Base-by-base conservation (phyloP, 768 basidiomycete genomes). In the Termitomyces sp. region DNA sequence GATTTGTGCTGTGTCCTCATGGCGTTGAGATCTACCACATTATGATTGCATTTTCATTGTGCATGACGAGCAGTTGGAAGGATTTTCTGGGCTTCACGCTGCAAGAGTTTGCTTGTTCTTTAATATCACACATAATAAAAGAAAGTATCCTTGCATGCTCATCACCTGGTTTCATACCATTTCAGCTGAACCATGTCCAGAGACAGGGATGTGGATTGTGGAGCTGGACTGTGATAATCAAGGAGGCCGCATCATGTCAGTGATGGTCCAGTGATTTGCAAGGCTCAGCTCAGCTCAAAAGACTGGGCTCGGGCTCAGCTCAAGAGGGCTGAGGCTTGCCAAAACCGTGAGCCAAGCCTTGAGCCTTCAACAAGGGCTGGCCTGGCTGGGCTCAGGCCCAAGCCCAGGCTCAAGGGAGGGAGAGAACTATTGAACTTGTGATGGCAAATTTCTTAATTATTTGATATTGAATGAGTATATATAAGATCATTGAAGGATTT, bases 141-240 rank as follows among this genome's bases (percentile, higher is more conserved):
- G 28, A 18, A 50, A 22, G 1, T 72, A 70, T 52, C 67, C 68
- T 7, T 74, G 69, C 51, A 68, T 68, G 1, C 59, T 75, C 0
- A 66, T 74, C 2, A 55, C 63, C 4, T 74, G 70, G 73, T 72
- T 67, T 28, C 36, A 40, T 1, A n/a, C 36, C 6, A 32, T 59
- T 12, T 57, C 56, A 1, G 60, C 65, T 15, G 28, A 40, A 5
- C 69, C 72, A 13, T 64, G 68, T 54, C 8, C 38, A 3, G 61
- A 63, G 5, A 73, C 69, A 12, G 67, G 68, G 4, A 63, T 71
- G 64, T 70, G 67, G 70, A 59, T 67, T 46, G 69, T 73, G 0
- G 57, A 64, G n/a, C 70, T 67, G 0, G 66, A 72, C n/a, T 58
- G 39, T 8, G 35, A 58, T 42, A 53, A 45, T 13, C 48, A 57